Evolutionary conservation across 2,329 filamentous ascomycete species (phyloP), one percentile per base, ranked within the genome.

Genomic region (Uncinocarpus reesii): DNA sequence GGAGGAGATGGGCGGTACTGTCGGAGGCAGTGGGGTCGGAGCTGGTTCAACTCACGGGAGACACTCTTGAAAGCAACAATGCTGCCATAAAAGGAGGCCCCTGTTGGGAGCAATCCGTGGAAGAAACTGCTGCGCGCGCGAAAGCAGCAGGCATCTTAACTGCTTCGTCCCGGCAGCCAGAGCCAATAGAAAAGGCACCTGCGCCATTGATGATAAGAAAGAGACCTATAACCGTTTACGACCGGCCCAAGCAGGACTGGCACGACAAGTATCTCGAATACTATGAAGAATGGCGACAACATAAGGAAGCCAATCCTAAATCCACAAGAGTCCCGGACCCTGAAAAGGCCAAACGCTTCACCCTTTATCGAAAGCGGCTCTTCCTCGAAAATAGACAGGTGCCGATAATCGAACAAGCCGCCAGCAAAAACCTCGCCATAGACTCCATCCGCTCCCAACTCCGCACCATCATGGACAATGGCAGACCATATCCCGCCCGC

Each of bases 1-100:
- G 82, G n/a, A 73, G 66, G 35, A 80, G 79, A 62, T 72, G 18
- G 71, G 77, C 3, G 61, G 84, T 3, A 71, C 42, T 83, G 45
- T 70, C 76, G 1, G 81, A 87, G 55, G 64, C n/a, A 76, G 75
- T 46, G 73, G 81, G 57, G 64, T 51, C 61, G 34, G 58, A 65
- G 3, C 55, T 48, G 7, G 41, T 55, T 11, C 57, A 60, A 47
- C 54, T 67, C 20, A 57, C 59, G 20, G 55, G 56, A 13, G 60
- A 64, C 41, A 57, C 62, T 3, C 66, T 73, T 21, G 49, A 57
- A 15, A 56, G 56, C 7, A 18, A 36, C 2, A 59, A 60, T 52
- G 37, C 51, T 13, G 52, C 45, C 11, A 45, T 51, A 13, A 66
- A 58, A 28, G 57, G 57, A 20, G 61, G 53, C 54, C 57, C 60